These are phyloP conservation scores for Tolypocladium cylindrosporum DNA, from an alignment of 2,329 filamentous ascomycete species.

Conservation along the genomic window DNA sequence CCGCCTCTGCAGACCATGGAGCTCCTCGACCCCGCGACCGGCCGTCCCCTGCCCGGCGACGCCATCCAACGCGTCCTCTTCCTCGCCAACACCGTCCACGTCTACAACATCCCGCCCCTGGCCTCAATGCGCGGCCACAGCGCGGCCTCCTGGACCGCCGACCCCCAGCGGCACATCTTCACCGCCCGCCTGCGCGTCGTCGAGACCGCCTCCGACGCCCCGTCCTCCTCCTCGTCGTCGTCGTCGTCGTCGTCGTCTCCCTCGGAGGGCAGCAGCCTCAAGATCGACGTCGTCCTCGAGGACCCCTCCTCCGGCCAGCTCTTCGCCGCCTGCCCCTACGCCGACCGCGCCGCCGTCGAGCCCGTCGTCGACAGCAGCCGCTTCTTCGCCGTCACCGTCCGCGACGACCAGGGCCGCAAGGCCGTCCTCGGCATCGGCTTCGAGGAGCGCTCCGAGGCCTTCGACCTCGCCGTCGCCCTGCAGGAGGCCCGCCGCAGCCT, in stretches of 20 bases:
- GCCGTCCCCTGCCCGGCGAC: constrained; percentile 55
- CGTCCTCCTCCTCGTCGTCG: constrained; percentile 8
- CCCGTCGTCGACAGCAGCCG: constrained; percentile 68
- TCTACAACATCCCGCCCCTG: constrained; percentile 80
- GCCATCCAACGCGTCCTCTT: constrained; percentile 82
- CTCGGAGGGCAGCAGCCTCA: constrained; percentile 34
- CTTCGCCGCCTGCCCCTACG: constrained; percentile 79
- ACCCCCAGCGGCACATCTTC: constrained; percentile 69
- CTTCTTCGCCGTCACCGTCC: constrained; percentile 77
- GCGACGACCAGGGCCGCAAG: constrained; percentile 64
- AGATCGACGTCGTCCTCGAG: constrained; percentile 69
- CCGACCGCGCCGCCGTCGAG: constrained; percentile 55
- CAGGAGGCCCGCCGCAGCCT: constrained; percentile 68
- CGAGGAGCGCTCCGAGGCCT: constrained; percentile 75
- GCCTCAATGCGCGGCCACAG: constrained; percentile 70
- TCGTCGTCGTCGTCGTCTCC: no score
- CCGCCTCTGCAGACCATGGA: constrained; percentile 37
- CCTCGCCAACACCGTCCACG: constrained; percentile 62
- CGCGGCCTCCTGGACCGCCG: constrained; percentile 66
- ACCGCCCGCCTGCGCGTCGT: constrained; percentile 71
- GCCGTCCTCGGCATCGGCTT: constrained; percentile 78
- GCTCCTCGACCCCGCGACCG: constrained; percentile 61
- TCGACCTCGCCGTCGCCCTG: constrained; percentile 73
- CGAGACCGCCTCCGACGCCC: constrained; percentile 53
- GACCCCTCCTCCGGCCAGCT: constrained; percentile 62